A percentile compares a stretch with the other conserved stretches of the same genome.
Evolutionary conservation across 2,329 filamentous ascomycete genomes (phyloP).

Genomic region (Hansfordia pulvinata): DNA sequence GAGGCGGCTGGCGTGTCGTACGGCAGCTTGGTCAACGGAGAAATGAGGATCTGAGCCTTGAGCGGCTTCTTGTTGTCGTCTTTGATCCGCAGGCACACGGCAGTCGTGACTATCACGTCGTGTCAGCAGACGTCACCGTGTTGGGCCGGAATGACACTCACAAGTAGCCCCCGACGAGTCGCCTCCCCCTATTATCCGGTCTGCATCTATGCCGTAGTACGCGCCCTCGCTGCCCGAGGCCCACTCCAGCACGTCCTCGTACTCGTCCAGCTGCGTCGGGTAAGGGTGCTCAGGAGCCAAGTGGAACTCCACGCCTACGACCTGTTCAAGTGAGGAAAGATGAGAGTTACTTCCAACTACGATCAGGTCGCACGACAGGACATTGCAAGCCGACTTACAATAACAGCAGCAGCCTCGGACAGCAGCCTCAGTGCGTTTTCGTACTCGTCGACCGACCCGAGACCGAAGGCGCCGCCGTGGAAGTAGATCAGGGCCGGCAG

Average conservation of each 20-base stretch:
- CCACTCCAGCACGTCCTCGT: constrained; percentile 15
- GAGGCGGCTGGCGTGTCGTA: constrained; percentile 16
- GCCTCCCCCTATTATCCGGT: constrained; percentile 16
- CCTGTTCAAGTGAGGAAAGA: constrained; percentile 4
- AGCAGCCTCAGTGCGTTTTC: constrained; percentile 19
- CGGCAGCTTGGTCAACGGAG: constrained; percentile 18
- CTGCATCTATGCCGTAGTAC: constrained; percentile 11
- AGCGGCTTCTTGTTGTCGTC: constrained; percentile 13
- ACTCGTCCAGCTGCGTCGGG: constrained; percentile 19
- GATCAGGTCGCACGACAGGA: too few relatives aligned
- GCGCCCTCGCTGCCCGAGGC: constrained; percentile 11
- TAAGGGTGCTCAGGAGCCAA: constrained; percentile 18
- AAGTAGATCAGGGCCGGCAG: constrained; percentile 19
- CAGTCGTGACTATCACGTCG: too few relatives aligned
- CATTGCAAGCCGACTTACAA: constrained; percentile 1
- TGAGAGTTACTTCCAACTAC: background rate
- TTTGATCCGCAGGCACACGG: constrained; percentile 12
- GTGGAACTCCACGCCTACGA: constrained; percentile 19
- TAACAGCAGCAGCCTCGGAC: constrained; percentile 12
- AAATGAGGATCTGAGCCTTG: constrained; percentile 17
- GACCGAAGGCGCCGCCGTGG: constrained; percentile 22
- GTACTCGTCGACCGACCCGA: constrained; percentile 22
- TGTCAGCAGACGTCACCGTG: too few relatives aligned
- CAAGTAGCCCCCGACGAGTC: constrained; percentile 22
- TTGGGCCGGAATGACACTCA: too few relatives aligned